phyloP scores from a whole-genome alignment of 2,329 filamentous ascomycete species.

The Madurella fahalii region DNA sequence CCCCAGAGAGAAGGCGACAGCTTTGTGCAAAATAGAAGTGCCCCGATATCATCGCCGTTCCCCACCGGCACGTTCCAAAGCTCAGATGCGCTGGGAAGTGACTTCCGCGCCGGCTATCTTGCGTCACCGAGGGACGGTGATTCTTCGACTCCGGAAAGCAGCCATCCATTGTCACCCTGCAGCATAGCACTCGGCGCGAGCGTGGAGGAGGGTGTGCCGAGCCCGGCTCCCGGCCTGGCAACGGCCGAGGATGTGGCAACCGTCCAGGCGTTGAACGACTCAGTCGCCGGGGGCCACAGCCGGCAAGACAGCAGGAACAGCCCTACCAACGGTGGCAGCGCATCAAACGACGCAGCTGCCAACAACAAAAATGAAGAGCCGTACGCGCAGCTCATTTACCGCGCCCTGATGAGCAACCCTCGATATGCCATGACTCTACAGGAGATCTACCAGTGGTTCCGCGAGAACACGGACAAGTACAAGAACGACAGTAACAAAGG shows the following conservation, averaged over 20 bases:
- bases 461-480: slow-evolving; percentile 72
- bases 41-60: slow-evolving; percentile 9
- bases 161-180: slow-evolving; percentile 17
- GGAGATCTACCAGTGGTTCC: slow-evolving; percentile 89
- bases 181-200: slow-evolving; percentile 19
- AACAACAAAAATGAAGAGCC: slow-evolving; percentile 49
- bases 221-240: slow-evolving; percentile 5
- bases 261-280: not conserved
- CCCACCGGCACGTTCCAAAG: slow-evolving; percentile 5
- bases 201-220: slow-evolving; percentile 10
- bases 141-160: slow-evolving; percentile 12
- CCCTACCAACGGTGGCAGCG: slow-evolving; percentile 12
- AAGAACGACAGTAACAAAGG: slow-evolving; percentile 59
- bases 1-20: not conserved
- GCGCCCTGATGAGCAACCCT: slow-evolving; percentile 64
- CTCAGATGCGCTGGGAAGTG: slow-evolving; percentile 6
- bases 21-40: slow-evolving; percentile 10
- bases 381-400: slow-evolving; percentile 78
- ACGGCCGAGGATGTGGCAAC: slow-evolving; percentile 1
- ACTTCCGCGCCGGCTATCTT: slow-evolving; percentile 8
- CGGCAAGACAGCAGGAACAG: slow-evolving; percentile 15
- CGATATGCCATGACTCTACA: slow-evolving; percentile 71
- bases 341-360: slow-evolving; percentile 21
- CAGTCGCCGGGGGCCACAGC: not conserved
- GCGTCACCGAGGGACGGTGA: not conserved